Evolutionary conservation across 1,284 basidiomycete species (phyloP).

Genomic region (Neolentinus lepideus): DNA sequence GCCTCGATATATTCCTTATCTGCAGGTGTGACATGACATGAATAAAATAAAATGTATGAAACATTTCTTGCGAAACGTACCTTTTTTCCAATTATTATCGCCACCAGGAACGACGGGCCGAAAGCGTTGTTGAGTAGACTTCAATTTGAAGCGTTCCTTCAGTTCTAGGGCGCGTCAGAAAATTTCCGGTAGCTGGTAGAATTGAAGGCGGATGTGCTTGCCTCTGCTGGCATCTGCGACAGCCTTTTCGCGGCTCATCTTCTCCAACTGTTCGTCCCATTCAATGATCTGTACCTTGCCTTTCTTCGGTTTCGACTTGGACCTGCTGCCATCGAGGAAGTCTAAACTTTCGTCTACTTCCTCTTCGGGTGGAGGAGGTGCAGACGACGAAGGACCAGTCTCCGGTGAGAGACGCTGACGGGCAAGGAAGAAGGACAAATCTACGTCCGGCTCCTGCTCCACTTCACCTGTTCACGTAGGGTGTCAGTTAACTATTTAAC

Average conservation of each 20-base stretch:
- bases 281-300: conserved; percentile 56
- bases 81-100: conserved; percentile 24
- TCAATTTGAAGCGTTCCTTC: conserved; percentile 58
- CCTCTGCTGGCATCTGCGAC: conserved; percentile 69
- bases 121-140: conserved; percentile 40
- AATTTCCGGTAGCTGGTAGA: no score
- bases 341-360: conserved; percentile 61
- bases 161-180: no score
- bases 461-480: conserved; percentile 45
- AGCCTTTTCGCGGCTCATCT: conserved; percentile 59
- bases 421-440: conserved; percentile 59
- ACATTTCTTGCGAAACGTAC: conserved; percentile 16
- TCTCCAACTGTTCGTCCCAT: conserved; percentile 60
- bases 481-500: neutral
- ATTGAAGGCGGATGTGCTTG: conserved; percentile 18
- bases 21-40: conserved; percentile 6
- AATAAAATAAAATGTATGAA: conserved; percentile 6
- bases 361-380: conserved; percentile 10
- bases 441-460: conserved; percentile 63
- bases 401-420: conserved; percentile 46
- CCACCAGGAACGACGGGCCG: conserved; percentile 22
- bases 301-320: conserved; percentile 35
- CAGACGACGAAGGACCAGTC: conserved; percentile 18
- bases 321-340: conserved; percentile 44
- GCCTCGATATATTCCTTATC: conserved; percentile 37